Base-by-base conservation (phyloP, 495 filamentous ascomycete species). In the Penicillium lagena region DNA sequence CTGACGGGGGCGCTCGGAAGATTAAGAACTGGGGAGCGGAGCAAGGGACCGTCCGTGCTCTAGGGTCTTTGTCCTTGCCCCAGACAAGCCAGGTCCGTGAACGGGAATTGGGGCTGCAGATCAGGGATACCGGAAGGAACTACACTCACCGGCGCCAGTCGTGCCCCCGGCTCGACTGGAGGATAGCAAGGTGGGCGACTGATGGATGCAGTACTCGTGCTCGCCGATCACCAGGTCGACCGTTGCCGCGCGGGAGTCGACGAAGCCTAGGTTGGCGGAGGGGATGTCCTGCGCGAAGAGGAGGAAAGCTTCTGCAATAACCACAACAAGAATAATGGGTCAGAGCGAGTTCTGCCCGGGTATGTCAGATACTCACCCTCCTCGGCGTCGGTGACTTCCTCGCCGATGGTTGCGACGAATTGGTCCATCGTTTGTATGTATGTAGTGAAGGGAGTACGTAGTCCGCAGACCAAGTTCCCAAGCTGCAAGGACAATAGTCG, bases 161-260 rank as follows among this genome's bases (percentile, higher is more conserved):
- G 93, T 98, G 1, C 93, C 94, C 12, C 81, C 83, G 14, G 78
- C 75, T 12, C 89, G 81, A 46, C 82, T 78, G 7, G 89, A 93
- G 2, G 80, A 78, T 8, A 98, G 75, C 9, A 96, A 63, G 3
- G 79, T 78, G 8, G 91, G 93, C 1, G 89, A 95, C 62, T 98
- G 93, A 47, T 83, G 78, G 56, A 96, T 87, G 10, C 75, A 79
- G 39, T 93, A 77, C 53, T 94, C 87, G 43, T 72, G 72, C 36
- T 71, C 80, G 46, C 70, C 77, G 52, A 96, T 73, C 15, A 77
- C 75, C 43, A 96, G 52, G 11, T 93, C 80, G 40, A 96, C 52
- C 11, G 67, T 64, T 1, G 73, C 55, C 12, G 83, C 76, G 46
- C 79, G 80, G 5, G 84, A 67, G 64, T 96, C 82, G 49, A 96